A percentile compares a stretch with the other conserved stretches of the same genome.
Conservation (phyloP, 73 alveolate species). For the Paramecium octaurelia region DNA sequence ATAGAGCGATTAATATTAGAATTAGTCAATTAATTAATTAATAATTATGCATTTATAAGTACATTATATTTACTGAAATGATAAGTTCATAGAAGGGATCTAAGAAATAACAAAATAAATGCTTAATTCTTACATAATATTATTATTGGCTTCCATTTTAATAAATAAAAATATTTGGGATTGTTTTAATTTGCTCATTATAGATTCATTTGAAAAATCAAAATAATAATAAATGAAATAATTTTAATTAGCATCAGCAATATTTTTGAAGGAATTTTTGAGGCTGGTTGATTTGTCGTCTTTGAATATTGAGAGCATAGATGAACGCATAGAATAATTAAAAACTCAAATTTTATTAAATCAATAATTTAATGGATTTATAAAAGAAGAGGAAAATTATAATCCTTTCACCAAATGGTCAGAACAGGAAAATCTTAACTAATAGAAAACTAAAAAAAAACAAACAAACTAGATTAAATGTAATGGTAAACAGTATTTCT, state of each 20-base stretch:
- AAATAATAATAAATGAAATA: neutral
- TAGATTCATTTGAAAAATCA: neutral
- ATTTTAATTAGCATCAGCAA: neutral
- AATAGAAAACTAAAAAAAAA: neutral
- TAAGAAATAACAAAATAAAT: neutral
- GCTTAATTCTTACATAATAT: neutral
- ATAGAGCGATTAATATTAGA: neutral
- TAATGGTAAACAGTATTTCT: neutral
- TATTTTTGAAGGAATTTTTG: neutral
- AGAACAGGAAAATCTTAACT: neutral
- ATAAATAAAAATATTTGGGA: neutral
- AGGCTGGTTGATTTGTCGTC: neutral
- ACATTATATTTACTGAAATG: neutral
- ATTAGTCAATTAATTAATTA: neutral
- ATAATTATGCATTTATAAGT: neutral
- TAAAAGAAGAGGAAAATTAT: neutral
- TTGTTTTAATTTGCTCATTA: neutral
- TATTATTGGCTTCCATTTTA: neutral
- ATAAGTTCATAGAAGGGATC: neutral
- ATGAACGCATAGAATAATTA: neutral
- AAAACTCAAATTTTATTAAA: neutral
- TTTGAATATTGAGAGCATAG: neutral
- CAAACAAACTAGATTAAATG: neutral
- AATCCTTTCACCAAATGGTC: neutral
- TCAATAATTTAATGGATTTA: neutral